These are phyloP conservation scores for Metschnikowia drakensbergensis DNA, from an alignment of 805 yeast species.

Conservation along the genomic window DNA sequence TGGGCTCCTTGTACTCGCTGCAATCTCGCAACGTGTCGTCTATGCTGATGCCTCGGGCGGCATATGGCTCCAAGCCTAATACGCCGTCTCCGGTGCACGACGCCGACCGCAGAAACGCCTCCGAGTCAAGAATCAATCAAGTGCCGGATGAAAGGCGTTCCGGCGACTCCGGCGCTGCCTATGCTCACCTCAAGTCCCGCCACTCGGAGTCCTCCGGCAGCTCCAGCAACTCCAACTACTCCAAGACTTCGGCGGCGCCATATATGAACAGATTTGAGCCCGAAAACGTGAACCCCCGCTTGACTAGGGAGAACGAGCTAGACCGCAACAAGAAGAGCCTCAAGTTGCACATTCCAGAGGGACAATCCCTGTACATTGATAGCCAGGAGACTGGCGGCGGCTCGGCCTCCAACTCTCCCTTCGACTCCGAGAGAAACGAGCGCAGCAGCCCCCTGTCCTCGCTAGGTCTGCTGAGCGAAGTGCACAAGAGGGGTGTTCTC, in stretches of 20 bases:
- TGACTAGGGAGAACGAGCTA: not conserved
- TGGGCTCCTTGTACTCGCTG: not conserved
- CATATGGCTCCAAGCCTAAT: not conserved
- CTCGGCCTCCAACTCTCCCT: constrained; percentile 4
- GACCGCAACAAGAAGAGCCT: constrained; percentile 15
- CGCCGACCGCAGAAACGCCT: not conserved
- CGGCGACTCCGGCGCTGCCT: not conserved
- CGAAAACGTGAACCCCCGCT: constrained; percentile 6
- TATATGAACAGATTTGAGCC: constrained; percentile 5
- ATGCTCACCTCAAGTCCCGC: not conserved
- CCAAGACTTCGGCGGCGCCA: not conserved
- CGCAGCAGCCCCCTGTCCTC: constrained; percentile 4
- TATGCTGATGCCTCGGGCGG: not conserved
- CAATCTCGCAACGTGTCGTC: not conserved
- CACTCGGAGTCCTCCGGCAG: not conserved
- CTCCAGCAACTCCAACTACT: not conserved
- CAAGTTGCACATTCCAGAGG: constrained; percentile 11
- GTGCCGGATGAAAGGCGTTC: not conserved
- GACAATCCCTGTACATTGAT: constrained; percentile 4
- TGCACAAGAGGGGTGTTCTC: not conserved
- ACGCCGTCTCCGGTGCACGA: not conserved
- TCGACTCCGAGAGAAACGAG: not conserved
- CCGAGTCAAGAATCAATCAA: not conserved
- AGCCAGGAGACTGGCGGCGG: constrained; percentile 4
- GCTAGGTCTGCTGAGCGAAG: not conserved